Percentiles rank a stretch among this genome's conserved stretches.
phyloP scores from a whole-genome alignment of 2,329 filamentous ascomycete species.

The Parascedosporium putredinis region DNA sequence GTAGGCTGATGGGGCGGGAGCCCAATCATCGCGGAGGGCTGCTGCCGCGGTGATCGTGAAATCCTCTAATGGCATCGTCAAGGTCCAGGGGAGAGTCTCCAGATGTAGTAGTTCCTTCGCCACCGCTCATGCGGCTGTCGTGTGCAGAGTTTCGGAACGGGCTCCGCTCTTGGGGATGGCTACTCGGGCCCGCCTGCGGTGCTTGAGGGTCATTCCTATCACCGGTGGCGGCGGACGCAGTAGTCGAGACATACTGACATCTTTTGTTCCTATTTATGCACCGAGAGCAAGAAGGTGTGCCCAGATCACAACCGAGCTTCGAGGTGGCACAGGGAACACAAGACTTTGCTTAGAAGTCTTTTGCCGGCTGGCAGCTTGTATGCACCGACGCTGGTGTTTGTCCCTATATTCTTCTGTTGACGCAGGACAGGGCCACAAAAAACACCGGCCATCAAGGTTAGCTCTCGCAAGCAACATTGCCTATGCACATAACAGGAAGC shows the following conservation, averaged over 20 bases:
- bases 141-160: background rate
- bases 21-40: background rate
- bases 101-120: background rate
- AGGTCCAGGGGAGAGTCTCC: background rate
- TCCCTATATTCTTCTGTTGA: constrained; percentile 1
- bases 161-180: background rate
- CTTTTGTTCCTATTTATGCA: constrained; percentile 4
- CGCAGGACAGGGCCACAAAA: background rate
- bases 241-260: background rate
- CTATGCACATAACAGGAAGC: background rate
- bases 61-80: background rate
- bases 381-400: background rate
- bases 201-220: background rate
- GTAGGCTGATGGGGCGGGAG: background rate
- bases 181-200: background rate
- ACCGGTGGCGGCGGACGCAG: background rate
- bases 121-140: background rate
- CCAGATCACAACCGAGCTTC: constrained; percentile 6
- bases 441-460: background rate
- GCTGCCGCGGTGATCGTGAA: background rate
- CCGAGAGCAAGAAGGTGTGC: constrained; percentile 4
- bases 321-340: constrained; percentile 5
- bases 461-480: background rate
- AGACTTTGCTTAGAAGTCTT: constrained; percentile 8
- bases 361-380: constrained; percentile 1